These are phyloP conservation scores for Ceratobasidium sp. DNA, from an alignment of 1,284 basidiomycete genomes.

Conservation along the genomic window DNA sequence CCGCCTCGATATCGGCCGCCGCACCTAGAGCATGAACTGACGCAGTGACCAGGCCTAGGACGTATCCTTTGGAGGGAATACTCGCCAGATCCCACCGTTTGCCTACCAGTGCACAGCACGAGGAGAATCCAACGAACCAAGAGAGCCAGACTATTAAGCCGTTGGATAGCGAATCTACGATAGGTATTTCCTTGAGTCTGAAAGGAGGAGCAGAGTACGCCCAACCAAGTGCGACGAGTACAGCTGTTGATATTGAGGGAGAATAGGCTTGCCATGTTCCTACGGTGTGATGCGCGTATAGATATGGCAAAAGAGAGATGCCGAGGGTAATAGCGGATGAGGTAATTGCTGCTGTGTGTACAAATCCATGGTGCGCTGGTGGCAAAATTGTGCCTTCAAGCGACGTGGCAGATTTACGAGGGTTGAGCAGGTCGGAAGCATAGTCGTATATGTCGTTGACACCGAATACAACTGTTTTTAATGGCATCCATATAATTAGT, in stretches of 20 bases:
- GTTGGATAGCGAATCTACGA: conserved; percentile 54
- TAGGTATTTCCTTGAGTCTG: conserved; percentile 52
- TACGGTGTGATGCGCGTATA: not conserved
- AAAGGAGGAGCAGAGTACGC: conserved; percentile 53
- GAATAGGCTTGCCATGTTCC: conserved; percentile 11
- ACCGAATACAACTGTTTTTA: conserved; percentile 52
- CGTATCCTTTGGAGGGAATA: conserved; percentile 49
- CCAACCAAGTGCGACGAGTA: conserved; percentile 53
- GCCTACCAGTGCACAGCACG: conserved; percentile 39
- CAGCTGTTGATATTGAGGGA: conserved; percentile 33
- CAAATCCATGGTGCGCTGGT: conserved; percentile 51
- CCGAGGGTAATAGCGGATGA: conserved; percentile 51
- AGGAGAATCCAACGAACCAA: conserved; percentile 52
- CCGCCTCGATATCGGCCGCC: conserved; percentile 52
- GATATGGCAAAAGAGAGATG: conserved; percentile 42
- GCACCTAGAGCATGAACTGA: conserved; percentile 54
- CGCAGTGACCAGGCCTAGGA: conserved; percentile 51
- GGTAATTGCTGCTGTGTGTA: conserved; percentile 50
- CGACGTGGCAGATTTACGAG: conserved; percentile 51
- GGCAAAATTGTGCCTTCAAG: conserved; percentile 53
- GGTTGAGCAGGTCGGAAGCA: conserved; percentile 52
- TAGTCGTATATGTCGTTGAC: conserved; percentile 55
- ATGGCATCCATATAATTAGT: not conserved
- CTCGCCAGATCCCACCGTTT: conserved; percentile 30
- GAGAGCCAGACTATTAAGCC: conserved; percentile 52